Conservation (phyloP, 1,139 yeast species). For the Geotrichum bryndzae region DNA sequence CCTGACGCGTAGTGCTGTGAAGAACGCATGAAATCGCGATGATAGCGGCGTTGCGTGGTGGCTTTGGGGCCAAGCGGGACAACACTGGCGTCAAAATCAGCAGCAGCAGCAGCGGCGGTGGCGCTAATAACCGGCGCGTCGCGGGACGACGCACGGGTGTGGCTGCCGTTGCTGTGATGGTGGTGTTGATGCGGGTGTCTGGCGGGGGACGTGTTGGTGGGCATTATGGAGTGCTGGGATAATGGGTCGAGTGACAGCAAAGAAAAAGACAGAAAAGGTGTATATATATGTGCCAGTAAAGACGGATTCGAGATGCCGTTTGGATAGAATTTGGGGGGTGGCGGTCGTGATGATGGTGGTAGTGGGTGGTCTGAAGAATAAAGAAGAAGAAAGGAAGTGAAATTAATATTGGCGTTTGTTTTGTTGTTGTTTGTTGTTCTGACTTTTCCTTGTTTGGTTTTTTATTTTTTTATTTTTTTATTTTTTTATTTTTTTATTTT, state of each 20-base stretch:
- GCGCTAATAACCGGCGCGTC: not conserved
- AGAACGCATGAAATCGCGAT: constrained; percentile 9
- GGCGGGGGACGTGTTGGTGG: constrained; percentile 1
- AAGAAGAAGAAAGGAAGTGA: not conserved
- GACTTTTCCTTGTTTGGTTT: not conserved
- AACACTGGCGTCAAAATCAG: not conserved
- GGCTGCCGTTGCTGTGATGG: not conserved
- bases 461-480: not conserved
- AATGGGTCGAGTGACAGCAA: too few species aligned
- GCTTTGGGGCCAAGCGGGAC: constrained; percentile 8
- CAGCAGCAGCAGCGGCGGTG: not conserved
- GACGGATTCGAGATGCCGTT: not conserved
- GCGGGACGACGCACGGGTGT: not conserved
- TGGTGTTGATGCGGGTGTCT: not conserved
- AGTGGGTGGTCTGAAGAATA: not conserved
- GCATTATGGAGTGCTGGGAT: constrained; percentile 1
- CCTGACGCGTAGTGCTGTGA: not conserved
- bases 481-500: not conserved
- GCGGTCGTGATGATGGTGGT: not conserved
- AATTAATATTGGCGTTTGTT: not conserved
- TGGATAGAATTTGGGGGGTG: too few species aligned
- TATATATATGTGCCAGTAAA: not conserved
- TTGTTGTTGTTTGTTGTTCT: not conserved
- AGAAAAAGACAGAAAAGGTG: not conserved
- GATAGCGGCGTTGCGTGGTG: not conserved